These are phyloP conservation scores for Earliella scabrosa DNA, from an alignment of 1,284 basidiomycete species.

Conservation along the genomic window DNA sequence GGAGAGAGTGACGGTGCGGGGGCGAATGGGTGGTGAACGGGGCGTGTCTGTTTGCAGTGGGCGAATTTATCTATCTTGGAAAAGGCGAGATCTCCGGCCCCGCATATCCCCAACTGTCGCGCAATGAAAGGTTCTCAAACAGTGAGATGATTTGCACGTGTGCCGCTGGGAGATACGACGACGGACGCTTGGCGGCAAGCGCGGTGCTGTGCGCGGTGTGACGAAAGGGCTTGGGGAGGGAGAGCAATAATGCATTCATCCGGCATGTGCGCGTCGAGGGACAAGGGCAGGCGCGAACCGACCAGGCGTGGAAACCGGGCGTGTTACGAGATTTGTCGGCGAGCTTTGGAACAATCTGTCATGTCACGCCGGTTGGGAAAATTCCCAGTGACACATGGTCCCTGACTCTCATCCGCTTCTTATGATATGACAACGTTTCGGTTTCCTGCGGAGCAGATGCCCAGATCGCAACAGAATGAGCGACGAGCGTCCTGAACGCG, in stretches of 20 bases:
- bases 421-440: slow-evolving; percentile 6
- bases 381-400: slow-evolving; percentile 20
- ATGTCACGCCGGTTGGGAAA: slow-evolving; percentile 23
- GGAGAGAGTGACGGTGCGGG: background rate
- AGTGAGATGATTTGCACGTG: slow-evolving; percentile 22
- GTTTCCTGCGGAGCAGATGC: slow-evolving; percentile 1
- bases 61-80: slow-evolving; percentile 22
- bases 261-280: slow-evolving; percentile 1
- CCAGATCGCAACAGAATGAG: slow-evolving; percentile 3
- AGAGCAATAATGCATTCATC: slow-evolving; percentile 6
- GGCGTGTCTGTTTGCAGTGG: background rate
- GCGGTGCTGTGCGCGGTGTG: slow-evolving; percentile 10
- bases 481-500: slow-evolving; percentile 6
- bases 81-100: slow-evolving; percentile 22
- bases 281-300: slow-evolving; percentile 4
- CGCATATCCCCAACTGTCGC: slow-evolving; percentile 17
- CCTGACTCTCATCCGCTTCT: slow-evolving; percentile 14
- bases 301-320: slow-evolving; percentile 12
- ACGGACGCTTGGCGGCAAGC: slow-evolving; percentile 4
- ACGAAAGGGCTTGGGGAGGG: background rate
- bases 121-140: slow-evolving; percentile 19
- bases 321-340: slow-evolving; percentile 14
- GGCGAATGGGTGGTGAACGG: background rate
- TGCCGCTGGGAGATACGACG: slow-evolving; percentile 7
- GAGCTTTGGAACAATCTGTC: slow-evolving; percentile 19